These are phyloP conservation scores for Blastocladiella emersonii DNA, from an alignment of 371 early-diverging fungal genomes.

Conservation along the genomic window DNA sequence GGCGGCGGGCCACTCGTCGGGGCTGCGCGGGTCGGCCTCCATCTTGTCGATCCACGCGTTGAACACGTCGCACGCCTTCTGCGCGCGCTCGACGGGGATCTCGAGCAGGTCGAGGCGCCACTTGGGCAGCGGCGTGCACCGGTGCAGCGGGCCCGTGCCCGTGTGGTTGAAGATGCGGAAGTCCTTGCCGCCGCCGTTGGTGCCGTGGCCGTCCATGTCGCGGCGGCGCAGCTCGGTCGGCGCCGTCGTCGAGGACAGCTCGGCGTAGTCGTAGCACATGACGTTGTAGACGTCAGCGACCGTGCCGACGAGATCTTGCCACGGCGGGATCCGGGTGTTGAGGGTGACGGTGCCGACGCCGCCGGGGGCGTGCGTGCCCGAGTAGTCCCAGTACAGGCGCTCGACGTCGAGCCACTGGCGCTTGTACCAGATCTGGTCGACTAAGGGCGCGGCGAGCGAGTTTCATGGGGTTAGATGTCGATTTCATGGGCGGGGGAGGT, in stretches of 20 bases:
- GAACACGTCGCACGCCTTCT: background rate
- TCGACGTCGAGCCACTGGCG: background rate
- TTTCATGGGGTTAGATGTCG: background rate
- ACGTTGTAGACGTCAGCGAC: background rate
- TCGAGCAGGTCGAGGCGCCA: background rate
- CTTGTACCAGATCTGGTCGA: background rate
- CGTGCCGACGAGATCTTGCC: background rate
- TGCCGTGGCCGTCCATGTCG: background rate
- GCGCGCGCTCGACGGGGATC: background rate
- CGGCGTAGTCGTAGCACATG: background rate
- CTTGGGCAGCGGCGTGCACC: background rate
- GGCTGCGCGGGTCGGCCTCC: no score
- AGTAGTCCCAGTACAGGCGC: background rate
- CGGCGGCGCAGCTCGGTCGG: background rate
- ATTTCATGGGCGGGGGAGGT: background rate
- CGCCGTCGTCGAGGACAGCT: no score
- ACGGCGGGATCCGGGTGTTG: background rate
- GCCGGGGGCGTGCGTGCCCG: background rate
- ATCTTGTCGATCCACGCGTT: background rate
- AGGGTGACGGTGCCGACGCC: background rate
- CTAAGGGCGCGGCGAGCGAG: background rate
- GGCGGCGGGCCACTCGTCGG: no score
- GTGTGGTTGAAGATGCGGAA: background rate
- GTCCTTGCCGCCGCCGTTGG: background rate
- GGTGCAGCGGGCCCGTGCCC: background rate